Evolutionary conservation across 2,329 filamentous ascomycete genomes (phyloP).

Genomic region (Cordyceps fumosorosea): DNA sequence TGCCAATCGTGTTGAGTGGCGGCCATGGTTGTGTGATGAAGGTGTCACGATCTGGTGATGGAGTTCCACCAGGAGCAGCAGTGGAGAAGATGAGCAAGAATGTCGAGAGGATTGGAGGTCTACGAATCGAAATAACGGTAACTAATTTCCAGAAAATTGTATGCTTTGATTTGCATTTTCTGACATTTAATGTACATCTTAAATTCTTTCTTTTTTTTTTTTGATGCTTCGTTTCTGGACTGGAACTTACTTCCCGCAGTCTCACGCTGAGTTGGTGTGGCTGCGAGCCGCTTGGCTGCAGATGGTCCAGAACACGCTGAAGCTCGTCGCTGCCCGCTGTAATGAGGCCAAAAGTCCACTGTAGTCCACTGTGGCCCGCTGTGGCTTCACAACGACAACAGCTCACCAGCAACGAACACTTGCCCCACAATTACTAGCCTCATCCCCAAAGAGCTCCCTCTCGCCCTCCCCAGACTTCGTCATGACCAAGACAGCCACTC

Average conservation of each 20-base stretch:
- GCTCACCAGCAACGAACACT: not conserved
- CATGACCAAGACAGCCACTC: conserved; percentile 8
- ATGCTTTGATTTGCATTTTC: not conserved
- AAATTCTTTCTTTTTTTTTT: not conserved
- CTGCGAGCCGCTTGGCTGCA: no score
- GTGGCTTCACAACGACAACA: not conserved
- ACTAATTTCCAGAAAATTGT: no score
- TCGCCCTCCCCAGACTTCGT: conserved; percentile 5
- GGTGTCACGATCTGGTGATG: not conserved
- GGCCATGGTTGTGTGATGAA: conserved; percentile 4
- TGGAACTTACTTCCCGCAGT: no score
- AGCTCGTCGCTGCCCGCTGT: not conserved
- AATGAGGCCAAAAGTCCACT: no score
- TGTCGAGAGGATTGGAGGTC: no score
- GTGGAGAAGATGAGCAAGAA: not conserved
- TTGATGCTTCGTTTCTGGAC: not conserved
- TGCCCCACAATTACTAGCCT: conserved; percentile 7
- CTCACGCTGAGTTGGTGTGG: no score
- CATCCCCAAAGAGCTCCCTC: conserved; percentile 1
- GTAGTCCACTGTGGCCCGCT: not conserved
- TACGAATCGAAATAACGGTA: no score
- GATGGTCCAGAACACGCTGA: not conserved
- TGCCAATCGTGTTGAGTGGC: conserved; percentile 10
- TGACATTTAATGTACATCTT: not conserved
- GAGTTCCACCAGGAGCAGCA: not conserved